Conservation (phyloP, 2,329 filamentous ascomycete genomes). For the Pseudopithomyces chartarum region DNA sequence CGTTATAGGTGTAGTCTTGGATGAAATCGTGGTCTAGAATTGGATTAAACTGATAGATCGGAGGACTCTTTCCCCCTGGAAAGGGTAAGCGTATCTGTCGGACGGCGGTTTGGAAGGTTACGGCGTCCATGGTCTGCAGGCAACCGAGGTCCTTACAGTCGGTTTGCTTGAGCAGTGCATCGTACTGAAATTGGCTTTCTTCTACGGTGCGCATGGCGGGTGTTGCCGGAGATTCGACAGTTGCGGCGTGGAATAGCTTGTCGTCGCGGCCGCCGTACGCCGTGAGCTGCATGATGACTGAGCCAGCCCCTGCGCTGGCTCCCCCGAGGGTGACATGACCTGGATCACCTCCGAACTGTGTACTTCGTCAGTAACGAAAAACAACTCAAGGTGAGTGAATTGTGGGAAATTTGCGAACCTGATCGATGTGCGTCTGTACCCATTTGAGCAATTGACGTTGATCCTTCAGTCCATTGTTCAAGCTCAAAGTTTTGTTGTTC, state of each 20-base stretch:
- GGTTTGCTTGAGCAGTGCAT: slow-evolving; percentile 39
- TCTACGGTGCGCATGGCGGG: slow-evolving; percentile 45
- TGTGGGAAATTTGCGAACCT: slow-evolving; percentile 14
- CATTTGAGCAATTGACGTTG: slow-evolving; percentile 43
- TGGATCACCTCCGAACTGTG: slow-evolving; percentile 46
- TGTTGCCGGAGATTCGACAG: slow-evolving; percentile 43
- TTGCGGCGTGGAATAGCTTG: slow-evolving; percentile 42
- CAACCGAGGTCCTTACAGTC: slow-evolving; percentile 48
- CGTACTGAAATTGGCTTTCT: slow-evolving; percentile 50
- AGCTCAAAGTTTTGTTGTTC: slow-evolving; percentile 31
- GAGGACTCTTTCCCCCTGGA: slow-evolving; percentile 38
- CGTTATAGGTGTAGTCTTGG: slow-evolving; percentile 45
- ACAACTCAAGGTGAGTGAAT: neutral
- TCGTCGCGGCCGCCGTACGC: slow-evolving; percentile 44
- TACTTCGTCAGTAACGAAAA: neutral
- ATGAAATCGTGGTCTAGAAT: slow-evolving; percentile 51
- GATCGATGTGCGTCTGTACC: slow-evolving; percentile 42
- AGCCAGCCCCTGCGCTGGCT: slow-evolving; percentile 47
- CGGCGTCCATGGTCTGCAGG: slow-evolving; percentile 42
- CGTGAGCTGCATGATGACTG: slow-evolving; percentile 44
- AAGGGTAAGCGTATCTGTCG: slow-evolving; percentile 43
- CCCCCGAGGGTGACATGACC: slow-evolving; percentile 46
- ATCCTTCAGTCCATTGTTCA: slow-evolving; percentile 47
- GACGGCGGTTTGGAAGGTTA: slow-evolving; percentile 45
- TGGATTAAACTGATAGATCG: slow-evolving; percentile 50